phyloP scores from a whole-genome alignment of 768 basidiomycete genomes.

The Fomitopsis pulvina region DNA sequence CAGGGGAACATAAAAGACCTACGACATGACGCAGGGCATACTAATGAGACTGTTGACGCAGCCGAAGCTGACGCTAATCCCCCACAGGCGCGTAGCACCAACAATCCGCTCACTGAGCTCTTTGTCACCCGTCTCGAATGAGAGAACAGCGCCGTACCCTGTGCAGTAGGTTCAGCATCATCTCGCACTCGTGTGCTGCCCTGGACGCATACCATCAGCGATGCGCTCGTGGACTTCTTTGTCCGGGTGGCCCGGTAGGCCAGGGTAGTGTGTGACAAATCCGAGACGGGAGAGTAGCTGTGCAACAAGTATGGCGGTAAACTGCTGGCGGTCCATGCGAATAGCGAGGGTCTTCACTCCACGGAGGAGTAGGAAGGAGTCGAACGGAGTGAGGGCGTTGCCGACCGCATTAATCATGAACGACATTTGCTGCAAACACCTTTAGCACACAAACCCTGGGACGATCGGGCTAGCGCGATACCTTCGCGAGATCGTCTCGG shows the following conservation, averaged over 20 bases:
- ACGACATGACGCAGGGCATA: slow-evolving; percentile 99
- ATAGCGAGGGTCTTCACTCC: slow-evolving; percentile 95
- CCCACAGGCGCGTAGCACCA: slow-evolving; percentile 89
- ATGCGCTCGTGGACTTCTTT: slow-evolving; percentile 87
- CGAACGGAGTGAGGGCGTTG: slow-evolving; percentile 91
- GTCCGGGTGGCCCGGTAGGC: slow-evolving; percentile 74
- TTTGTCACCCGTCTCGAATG: slow-evolving; percentile 91
- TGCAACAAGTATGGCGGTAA: slow-evolving; percentile 77
- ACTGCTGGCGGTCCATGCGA: slow-evolving; percentile 92
- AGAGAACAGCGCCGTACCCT: slow-evolving; percentile 82
- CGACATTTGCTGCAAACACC: slow-evolving; percentile 75
- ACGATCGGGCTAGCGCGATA: slow-evolving; percentile 23
- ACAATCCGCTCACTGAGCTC: slow-evolving; percentile 88
- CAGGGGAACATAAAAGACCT: slow-evolving; percentile 6
- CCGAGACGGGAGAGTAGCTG: slow-evolving; percentile 79
- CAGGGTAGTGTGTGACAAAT: slow-evolving; percentile 91
- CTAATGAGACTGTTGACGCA: slow-evolving; percentile 97
- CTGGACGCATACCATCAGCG: slow-evolving; percentile 53
- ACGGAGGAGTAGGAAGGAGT: slow-evolving; percentile 92
- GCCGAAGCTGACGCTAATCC: slow-evolving; percentile 96
- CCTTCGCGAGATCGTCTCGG: slow-evolving; percentile 85
- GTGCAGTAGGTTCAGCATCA: not conserved
- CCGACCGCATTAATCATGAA: slow-evolving; percentile 93
- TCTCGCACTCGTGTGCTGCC: not conserved
- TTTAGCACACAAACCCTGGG: too few species aligned